Conservation (phyloP, 768 basidiomycete genomes). For the Tephrocybe sp. region DNA sequence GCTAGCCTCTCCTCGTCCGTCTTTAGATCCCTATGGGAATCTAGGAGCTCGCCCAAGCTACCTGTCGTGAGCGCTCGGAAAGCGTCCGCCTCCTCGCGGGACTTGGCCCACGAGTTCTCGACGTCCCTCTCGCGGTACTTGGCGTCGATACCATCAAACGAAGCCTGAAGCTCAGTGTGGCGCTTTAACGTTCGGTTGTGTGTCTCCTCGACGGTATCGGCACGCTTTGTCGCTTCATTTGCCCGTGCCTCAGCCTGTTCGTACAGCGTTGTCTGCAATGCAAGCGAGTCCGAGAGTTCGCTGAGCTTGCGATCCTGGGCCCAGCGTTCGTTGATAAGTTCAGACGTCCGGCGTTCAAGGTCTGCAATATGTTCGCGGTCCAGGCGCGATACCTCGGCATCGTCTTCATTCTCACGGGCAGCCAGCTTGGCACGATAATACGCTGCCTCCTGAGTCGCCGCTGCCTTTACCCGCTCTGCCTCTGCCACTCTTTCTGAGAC, state of each 20-base stretch:
- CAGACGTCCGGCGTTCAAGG: slow-evolving; percentile 68
- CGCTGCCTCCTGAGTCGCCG: slow-evolving; percentile 89
- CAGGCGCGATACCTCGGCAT: slow-evolving; percentile 61
- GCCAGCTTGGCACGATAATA: slow-evolving; percentile 95
- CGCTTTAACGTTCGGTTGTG: slow-evolving; percentile 63
- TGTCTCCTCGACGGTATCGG: slow-evolving; percentile 67
- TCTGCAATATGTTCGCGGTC: slow-evolving; percentile 77
- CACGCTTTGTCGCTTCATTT: slow-evolving; percentile 69
- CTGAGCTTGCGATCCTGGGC: slow-evolving; percentile 67
- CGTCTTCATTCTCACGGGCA: slow-evolving; percentile 72
- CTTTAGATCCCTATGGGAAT: slow-evolving; percentile 81
- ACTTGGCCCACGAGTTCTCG: slow-evolving; percentile 90
- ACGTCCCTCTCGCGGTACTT: slow-evolving; percentile 75
- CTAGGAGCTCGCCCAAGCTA: slow-evolving; percentile 80
- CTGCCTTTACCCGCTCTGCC: slow-evolving; percentile 71
- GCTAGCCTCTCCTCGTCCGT: slow-evolving; percentile 77
- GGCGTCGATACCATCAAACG: slow-evolving; percentile 55
- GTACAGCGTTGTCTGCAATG: slow-evolving; percentile 71
- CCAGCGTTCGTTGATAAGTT: slow-evolving; percentile 59
- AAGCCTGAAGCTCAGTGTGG: slow-evolving; percentile 68
- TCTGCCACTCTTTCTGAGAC: slow-evolving; percentile 78
- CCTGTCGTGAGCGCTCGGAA: slow-evolving; percentile 85
- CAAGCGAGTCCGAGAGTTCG: slow-evolving; percentile 71
- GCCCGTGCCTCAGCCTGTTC: slow-evolving; percentile 81
- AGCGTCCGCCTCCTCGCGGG: slow-evolving; percentile 90